These are phyloP conservation scores for Diaporthe sp. DNA, from an alignment of 2,329 filamentous ascomycete genomes.

Conservation along the genomic window DNA sequence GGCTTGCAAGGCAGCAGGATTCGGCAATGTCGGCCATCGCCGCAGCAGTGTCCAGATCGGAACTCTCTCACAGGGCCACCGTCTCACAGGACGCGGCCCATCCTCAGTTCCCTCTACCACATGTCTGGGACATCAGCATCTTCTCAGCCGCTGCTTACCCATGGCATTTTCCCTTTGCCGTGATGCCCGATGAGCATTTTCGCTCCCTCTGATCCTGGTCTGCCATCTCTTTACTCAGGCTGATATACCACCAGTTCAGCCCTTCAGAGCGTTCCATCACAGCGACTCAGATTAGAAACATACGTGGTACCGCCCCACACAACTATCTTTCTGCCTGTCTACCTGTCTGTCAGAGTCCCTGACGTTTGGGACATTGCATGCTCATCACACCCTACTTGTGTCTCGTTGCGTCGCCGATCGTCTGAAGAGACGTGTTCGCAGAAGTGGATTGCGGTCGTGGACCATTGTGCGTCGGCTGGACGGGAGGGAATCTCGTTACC, in stretches of 20 bases:
- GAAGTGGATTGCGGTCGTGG: background rate
- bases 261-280: slow-evolving; percentile 26
- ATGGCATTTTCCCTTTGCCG: slow-evolving; percentile 21
- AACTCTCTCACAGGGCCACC: background rate
- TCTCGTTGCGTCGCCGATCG: background rate
- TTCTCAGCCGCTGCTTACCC: slow-evolving; percentile 31
- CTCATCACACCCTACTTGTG: background rate
- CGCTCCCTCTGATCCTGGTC: slow-evolving; percentile 21
- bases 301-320: background rate
- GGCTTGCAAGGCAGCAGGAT: slow-evolving; percentile 26
- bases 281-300: slow-evolving; percentile 30
- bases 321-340: background rate
- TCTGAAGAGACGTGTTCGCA: background rate
- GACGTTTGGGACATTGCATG: background rate
- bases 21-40: slow-evolving; percentile 18
- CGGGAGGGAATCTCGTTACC: background rate
- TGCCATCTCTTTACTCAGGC: background rate
- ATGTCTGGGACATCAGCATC: slow-evolving; percentile 23
- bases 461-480: slow-evolving; percentile 25
- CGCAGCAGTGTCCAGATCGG: slow-evolving; percentile 13
- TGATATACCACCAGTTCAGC: slow-evolving; percentile 11
- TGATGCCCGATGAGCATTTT: slow-evolving; percentile 10
- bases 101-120: slow-evolving; percentile 17
- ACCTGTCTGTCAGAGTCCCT: background rate
- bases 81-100: background rate